These are phyloP conservation scores for Malus sieversii DNA, from an alignment of 306 rosid species.

Conservation along the genomic window DNA sequence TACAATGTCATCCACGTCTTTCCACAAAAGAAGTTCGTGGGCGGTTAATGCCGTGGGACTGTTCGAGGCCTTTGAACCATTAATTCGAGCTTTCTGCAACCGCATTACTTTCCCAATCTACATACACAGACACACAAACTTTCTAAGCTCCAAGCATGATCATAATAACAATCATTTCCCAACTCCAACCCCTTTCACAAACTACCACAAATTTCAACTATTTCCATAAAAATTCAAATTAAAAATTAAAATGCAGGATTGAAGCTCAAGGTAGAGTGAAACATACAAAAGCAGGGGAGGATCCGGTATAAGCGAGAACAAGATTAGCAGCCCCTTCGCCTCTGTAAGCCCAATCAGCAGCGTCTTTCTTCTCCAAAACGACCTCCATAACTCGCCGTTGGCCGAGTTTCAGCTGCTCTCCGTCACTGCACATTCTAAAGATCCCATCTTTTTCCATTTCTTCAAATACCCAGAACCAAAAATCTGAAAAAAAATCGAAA, in stretches of 20 bases:
- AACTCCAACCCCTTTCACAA: background rate
- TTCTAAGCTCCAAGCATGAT: background rate
- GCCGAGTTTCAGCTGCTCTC: conserved; percentile 9
- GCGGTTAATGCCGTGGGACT: conserved; percentile 45
- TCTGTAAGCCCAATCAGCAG: conserved; percentile 67
- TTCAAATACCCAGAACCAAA: background rate
- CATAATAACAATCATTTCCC: background rate
- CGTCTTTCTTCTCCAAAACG: conserved; percentile 37
- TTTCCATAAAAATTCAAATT: background rate
- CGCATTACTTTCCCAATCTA: conserved; percentile 90
- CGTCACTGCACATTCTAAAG: background rate
- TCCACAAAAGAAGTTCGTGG: conserved; percentile 62
- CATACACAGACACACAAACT: background rate
- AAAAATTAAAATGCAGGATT: background rate
- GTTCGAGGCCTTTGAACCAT: conserved; percentile 14
- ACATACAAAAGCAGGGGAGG: conserved; percentile 56
- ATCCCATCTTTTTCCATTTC: background rate
- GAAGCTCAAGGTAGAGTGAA: background rate
- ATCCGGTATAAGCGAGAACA: conserved; percentile 68
- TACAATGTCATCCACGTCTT: conserved; percentile 38
- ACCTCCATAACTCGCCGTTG: conserved; percentile 37
- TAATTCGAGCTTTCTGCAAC: conserved; percentile 50
- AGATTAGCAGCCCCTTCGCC: conserved; percentile 98
- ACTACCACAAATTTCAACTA: background rate
- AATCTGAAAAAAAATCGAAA: background rate